Evolutionary conservation across 164 flowering plant species (phyloP).

Genomic region (Hamamelis virginiana): DNA sequence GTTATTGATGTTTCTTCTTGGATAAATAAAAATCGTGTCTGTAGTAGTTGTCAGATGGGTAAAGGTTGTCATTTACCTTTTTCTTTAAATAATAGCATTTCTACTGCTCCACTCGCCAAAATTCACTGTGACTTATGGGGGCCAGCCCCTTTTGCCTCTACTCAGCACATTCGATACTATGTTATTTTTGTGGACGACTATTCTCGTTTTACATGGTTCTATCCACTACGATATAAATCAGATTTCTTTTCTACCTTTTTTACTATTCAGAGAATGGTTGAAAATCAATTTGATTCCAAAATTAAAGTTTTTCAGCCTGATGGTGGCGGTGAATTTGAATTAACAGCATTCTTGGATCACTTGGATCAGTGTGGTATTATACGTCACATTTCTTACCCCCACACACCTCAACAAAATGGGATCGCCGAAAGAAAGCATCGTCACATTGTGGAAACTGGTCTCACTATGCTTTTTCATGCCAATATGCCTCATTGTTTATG

Average conservation of each 20-base stretch:
- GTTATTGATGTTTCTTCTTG: neutral
- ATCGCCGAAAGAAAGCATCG: neutral
- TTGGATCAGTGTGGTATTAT: neutral
- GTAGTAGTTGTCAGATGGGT: neutral
- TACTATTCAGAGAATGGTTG: neutral
- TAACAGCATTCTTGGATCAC: neutral
- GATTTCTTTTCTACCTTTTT: neutral
- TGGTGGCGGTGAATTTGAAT: neutral
- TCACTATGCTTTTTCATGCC: neutral
- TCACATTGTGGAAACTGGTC: neutral
- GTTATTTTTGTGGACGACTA: neutral
- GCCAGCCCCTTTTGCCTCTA: neutral
- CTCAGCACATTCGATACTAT: neutral
- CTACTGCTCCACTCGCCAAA: neutral
- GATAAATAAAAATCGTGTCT: neutral
- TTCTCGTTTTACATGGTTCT: neutral
- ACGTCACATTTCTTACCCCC: neutral
- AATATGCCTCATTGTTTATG: neutral
- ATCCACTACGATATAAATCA: neutral
- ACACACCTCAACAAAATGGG: neutral
- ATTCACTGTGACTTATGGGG: slow-evolving; percentile 8
- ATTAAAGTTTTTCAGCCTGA: neutral
- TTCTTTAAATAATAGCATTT: neutral
- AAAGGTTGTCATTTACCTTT: too few relatives aligned
- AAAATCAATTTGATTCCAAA: neutral